Conservation (phyloP, 163 green algal species). For the Coccomyxa subellipsoidea region DNA sequence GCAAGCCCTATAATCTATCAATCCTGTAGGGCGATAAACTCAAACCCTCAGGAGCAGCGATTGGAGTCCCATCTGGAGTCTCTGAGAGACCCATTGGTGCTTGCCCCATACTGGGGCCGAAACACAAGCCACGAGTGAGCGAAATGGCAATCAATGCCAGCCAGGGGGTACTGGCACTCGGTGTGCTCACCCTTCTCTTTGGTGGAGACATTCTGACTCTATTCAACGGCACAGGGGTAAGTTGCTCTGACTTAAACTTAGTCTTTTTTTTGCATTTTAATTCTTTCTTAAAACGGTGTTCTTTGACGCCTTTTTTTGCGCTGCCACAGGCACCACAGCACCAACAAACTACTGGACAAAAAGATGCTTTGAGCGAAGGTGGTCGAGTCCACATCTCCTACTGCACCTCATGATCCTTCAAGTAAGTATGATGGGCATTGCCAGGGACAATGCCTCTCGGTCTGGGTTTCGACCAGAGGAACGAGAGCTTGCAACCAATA, state of each 20-base stretch:
- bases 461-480: not conserved
- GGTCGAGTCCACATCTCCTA: slow-evolving; percentile 30
- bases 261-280: too few species aligned
- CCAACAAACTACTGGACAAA: not conserved
- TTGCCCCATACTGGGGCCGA: too few species aligned
- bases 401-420: slow-evolving; percentile 43
- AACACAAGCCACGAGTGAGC: not conserved
- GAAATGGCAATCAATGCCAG: not conserved
- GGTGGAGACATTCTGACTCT: not conserved
- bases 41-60: too few species aligned
- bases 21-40: too few species aligned
- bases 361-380: not conserved
- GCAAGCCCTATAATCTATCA: too few species aligned
- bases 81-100: too few species aligned
- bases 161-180: not conserved
- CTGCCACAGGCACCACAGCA: not conserved
- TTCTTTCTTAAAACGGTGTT: not conserved
- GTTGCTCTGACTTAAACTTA: not conserved
- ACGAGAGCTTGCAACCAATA: too few species aligned
- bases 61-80: too few species aligned
- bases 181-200: not conserved
- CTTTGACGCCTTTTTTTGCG: not conserved
- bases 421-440: slow-evolving; percentile 33
- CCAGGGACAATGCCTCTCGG: too few species aligned
- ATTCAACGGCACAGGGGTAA: not conserved